Evolutionary conservation across 768 basidiomycete species (phyloP), one percentile per base, ranked within the genome.

Genomic region (Tephrocybe sp.): DNA sequence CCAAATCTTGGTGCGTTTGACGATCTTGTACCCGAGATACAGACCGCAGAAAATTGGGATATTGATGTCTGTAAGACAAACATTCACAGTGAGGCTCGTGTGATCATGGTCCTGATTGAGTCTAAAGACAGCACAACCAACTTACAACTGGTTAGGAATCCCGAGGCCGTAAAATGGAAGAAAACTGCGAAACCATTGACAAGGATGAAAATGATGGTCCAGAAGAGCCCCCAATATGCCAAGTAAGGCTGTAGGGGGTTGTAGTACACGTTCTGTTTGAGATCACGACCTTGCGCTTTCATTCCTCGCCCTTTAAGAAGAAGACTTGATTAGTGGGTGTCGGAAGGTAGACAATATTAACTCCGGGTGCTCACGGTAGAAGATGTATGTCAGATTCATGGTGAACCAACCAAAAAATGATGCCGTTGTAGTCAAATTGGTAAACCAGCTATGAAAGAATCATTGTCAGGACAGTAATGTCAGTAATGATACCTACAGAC

Each of bases 311-410:
- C 82, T 82, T 26, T 7, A 26, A 68, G 34, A 19, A 17, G 40
- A 19, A 52, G 33, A 36, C n/a, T 32, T 5, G 11, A 20, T 55
- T 23, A 56, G 48, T 39, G 23, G 12, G 23, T 14, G 9, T 1
- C 17, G 20, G 5, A 23, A 20, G 7, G 8, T 4, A 10, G 8
- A 2, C 16, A 35, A 13, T 36, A 3, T 48, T n/a, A n/a, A n/a
- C n/a, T n/a, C n/a, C 30, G 1, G 42, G 23, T 40, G 72, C 83
- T 56, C 55, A 83, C 84, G 79, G 74, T 86, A 91, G 67, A 70
- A 80, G 46, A 88, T 60, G 69, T 86, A 92, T 13, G 88, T 88
- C 23, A 87, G 51, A 64, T 85, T 85, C 65, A 88, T 82, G 32
- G 77, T 63, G 53, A 75, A 73, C 87, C 87, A 89, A 41, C 78